A percentile compares a stretch with the other conserved stretches of the same genome.
phyloP scores from a whole-genome alignment of 352 stramenopile species.

The Detonula confervacea region DNA sequence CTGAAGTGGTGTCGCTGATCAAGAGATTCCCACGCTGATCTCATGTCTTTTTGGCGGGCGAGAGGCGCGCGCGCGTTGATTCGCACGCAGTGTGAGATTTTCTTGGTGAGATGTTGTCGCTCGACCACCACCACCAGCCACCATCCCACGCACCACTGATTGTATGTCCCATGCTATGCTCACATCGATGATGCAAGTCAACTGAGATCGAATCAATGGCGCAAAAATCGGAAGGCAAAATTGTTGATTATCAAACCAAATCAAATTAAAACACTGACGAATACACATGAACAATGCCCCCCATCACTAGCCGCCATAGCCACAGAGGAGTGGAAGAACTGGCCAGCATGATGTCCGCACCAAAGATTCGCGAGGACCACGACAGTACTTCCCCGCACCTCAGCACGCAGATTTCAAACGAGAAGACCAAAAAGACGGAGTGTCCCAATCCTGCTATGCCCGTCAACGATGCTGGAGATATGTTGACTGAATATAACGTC shows the following conservation, averaged over 20 bases:
- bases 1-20: no score
- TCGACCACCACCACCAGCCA: no score
- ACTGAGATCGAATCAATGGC: no score
- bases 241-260: neutral
- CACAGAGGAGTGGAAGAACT: slow-evolving; percentile 20
- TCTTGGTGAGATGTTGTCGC: no score
- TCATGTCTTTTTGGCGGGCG: no score
- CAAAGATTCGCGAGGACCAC: neutral
- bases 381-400: slow-evolving; percentile 34
- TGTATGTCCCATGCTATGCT: no score
- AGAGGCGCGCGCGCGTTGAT: no score
- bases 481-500: neutral
- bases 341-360: slow-evolving; percentile 2
- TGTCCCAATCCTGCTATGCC: slow-evolving; percentile 1
- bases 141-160: no score
- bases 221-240: neutral
- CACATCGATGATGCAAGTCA: no score
- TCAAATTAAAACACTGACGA: neutral
- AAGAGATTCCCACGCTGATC: no score
- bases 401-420: slow-evolving; percentile 24
- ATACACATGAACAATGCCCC: slow-evolving; percentile 17
- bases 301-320: slow-evolving; percentile 14
- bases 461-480: slow-evolving; percentile 3
- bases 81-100: no score
- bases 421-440: slow-evolving; percentile 5